Evolutionary conservation across 2,329 filamentous ascomycete genomes (phyloP).

Genomic region (Thielaviopsis populi): DNA sequence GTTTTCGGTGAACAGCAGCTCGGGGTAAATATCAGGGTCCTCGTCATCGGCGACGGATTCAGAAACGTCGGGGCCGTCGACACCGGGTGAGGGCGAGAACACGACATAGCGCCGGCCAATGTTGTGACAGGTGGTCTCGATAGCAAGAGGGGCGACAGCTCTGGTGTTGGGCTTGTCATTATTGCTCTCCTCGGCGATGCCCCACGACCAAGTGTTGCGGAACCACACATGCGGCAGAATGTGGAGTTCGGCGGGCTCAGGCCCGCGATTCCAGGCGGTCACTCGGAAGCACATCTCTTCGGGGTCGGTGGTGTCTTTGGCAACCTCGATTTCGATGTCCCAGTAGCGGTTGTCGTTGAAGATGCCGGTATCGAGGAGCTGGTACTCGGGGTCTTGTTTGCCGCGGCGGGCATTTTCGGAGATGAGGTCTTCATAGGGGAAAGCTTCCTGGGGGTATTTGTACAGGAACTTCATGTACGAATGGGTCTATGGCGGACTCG

Average conservation of each 20-base stretch:
- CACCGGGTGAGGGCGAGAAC: slow-evolving; percentile 78
- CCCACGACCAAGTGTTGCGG: slow-evolving; percentile 95
- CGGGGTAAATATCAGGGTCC: slow-evolving; percentile 69
- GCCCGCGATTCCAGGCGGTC: slow-evolving; percentile 89
- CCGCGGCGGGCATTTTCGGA: slow-evolving; percentile 66
- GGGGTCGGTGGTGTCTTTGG: slow-evolving; percentile 81
- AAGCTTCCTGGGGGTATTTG: slow-evolving; percentile 85
- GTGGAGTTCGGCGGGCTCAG: slow-evolving; percentile 78
- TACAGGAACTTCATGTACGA: slow-evolving; percentile 99
- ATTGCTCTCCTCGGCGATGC: slow-evolving; percentile 55
- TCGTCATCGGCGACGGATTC: background rate
- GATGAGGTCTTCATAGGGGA: slow-evolving; percentile 80
- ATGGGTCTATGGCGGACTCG: slow-evolving; percentile 32
- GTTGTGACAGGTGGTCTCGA: slow-evolving; percentile 35
- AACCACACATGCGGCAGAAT: slow-evolving; percentile 95
- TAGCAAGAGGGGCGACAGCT: slow-evolving; percentile 33
- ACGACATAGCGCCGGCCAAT: slow-evolving; percentile 73
- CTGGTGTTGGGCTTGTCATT: slow-evolving; percentile 77
- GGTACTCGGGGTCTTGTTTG: slow-evolving; percentile 73
- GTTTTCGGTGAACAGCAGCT: slow-evolving; percentile 86
- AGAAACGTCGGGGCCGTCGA: slow-evolving; percentile 37
- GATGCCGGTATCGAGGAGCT: slow-evolving; percentile 73
- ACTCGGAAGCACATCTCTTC: slow-evolving; percentile 89
- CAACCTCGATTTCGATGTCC: slow-evolving; percentile 94
- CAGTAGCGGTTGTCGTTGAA: slow-evolving; percentile 88